Conservation (phyloP, 2,329 filamentous ascomycete species). For the Fusarium tjaetaba region DNA sequence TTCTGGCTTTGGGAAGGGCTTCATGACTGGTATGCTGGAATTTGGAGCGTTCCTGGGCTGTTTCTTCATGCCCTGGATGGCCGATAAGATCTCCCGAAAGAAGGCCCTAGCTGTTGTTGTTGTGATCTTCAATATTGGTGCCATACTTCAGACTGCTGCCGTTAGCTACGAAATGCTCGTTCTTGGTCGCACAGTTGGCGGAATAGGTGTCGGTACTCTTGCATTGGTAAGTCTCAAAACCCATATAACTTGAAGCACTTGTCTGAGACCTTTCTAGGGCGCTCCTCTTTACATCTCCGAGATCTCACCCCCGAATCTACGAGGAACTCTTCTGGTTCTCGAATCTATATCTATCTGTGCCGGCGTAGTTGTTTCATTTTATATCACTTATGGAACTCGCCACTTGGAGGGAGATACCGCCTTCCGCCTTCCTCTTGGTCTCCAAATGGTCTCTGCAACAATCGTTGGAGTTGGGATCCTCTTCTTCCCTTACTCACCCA, state of each 20-base stretch:
- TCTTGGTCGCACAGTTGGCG: constrained; percentile 44
- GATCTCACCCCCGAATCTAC: constrained; percentile 58
- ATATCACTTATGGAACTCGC: constrained; percentile 62
- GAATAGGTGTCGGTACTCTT: constrained; percentile 58
- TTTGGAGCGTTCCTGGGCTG: constrained; percentile 59
- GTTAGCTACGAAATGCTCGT: constrained; percentile 23
- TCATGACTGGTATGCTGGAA: constrained; percentile 57
- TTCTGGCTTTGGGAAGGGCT: constrained; percentile 49
- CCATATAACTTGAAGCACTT: background rate
- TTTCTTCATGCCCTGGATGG: constrained; percentile 37
- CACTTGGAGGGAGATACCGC: constrained; percentile 40
- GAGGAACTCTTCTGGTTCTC: constrained; percentile 58
- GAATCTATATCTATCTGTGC: constrained; percentile 55
- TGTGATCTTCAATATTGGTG: constrained; percentile 37
- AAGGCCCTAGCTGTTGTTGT: constrained; percentile 40
- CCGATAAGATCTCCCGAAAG: constrained; percentile 41
- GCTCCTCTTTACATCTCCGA: constrained; percentile 59
- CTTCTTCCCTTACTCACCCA: constrained; percentile 54
- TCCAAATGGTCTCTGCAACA: constrained; percentile 63
- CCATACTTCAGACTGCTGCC: constrained; percentile 38
- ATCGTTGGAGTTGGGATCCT: background rate
- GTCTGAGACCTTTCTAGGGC: constrained; percentile 24
- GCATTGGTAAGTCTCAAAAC: constrained; percentile 49
- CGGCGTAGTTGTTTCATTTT: constrained; percentile 60
- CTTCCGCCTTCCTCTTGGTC: constrained; percentile 41